phyloP scores from a whole-genome alignment of 345 rosid species.

The Lumnitzera racemosa region DNA sequence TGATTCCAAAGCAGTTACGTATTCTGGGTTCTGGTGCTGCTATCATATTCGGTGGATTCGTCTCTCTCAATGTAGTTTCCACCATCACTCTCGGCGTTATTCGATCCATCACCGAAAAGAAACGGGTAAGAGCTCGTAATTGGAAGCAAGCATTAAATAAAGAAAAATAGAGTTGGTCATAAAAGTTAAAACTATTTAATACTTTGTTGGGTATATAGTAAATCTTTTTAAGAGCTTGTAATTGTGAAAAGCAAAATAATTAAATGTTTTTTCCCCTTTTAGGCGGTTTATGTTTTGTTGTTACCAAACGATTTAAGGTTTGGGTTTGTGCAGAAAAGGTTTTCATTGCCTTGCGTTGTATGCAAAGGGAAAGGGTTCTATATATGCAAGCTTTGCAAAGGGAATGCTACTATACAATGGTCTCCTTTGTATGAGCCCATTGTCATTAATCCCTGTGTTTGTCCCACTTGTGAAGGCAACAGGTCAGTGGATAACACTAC shows the following conservation, averaged over 20 bases:
- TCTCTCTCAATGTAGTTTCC: constrained; percentile 14
- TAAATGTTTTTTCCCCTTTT: no score
- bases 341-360: constrained; percentile 37
- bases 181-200: no score
- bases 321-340: constrained; percentile 28
- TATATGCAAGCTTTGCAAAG: constrained; percentile 75
- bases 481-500: constrained; percentile 30
- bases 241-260: no score
- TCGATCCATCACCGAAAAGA: constrained; percentile 12
- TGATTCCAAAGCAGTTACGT: constrained; percentile 12
- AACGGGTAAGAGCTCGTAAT: constrained; percentile 5
- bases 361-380: constrained; percentile 86
- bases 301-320: background rate
- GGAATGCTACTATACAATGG: constrained; percentile 62
- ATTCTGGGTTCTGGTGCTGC: constrained; percentile 12
- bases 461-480: constrained; percentile 93
- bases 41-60: constrained; percentile 9
- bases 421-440: constrained; percentile 78
- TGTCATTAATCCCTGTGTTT: constrained; percentile 67
- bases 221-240: no score
- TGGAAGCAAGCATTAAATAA: no score
- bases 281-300: background rate
- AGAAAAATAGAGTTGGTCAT: no score
- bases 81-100: constrained; percentile 5
- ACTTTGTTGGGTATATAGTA: no score